A percentile compares a stretch with the other conserved stretches of the same genome.
Conservation (phyloP, 73 alveolate species). For the Effrenium voratum region DNA sequence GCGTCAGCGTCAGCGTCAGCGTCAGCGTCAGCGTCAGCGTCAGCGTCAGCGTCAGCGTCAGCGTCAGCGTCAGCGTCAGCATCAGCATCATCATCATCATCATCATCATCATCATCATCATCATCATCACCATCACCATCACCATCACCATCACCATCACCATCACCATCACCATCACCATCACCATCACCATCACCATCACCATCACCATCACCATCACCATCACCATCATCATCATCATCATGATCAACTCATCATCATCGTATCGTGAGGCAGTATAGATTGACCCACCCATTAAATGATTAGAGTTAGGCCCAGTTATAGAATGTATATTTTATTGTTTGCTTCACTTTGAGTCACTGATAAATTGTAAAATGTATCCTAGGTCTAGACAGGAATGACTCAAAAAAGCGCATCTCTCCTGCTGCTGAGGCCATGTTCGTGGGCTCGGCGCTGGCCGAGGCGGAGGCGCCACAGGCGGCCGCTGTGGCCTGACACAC, state of each 20-base stretch:
- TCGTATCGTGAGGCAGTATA: background rate
- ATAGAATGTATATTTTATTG: no score
- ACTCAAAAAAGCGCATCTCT: no score
- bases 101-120: background rate
- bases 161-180: no score
- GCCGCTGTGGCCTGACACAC: conserved; percentile 46
- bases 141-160: no score
- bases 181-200: no score
- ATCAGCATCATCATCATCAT: background rate
- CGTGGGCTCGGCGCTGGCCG: conserved; percentile 65
- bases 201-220: no score
- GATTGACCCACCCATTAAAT: no score
- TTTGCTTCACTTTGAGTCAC: no score
- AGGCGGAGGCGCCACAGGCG: conserved; percentile 63
- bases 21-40: background rate
- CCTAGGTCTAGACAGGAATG: no score
- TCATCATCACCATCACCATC: conserved; percentile 7
- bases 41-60: background rate
- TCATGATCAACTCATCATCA: background rate
- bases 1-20: background rate
- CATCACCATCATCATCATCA: conserved; percentile 3
- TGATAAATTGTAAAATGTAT: no score
- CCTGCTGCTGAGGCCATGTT: conserved; percentile 5
- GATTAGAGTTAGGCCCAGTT: no score
- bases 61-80: background rate